Evolutionary conservation across 805 yeast species (phyloP).

Genomic region (Kregervanrija delftensis): DNA sequence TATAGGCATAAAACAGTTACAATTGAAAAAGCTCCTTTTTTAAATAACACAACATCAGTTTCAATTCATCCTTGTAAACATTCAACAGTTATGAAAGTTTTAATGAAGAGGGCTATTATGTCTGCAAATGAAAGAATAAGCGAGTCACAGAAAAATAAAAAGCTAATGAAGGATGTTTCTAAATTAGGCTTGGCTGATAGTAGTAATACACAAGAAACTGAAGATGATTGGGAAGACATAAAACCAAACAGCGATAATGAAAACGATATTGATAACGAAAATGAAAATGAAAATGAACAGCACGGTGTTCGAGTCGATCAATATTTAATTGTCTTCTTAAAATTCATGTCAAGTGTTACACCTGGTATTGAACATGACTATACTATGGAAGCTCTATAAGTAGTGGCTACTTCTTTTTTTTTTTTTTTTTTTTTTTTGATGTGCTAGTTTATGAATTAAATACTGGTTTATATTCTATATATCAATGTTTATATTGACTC

Average conservation of each 20-base stretch:
- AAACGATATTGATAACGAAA: conserved; percentile 20
- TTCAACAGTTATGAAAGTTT: conserved; percentile 86
- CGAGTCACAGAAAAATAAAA: conserved; percentile 16
- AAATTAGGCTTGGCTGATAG: conserved; percentile 40
- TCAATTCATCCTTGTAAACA: conserved; percentile 97
- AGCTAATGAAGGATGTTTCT: conserved; percentile 35
- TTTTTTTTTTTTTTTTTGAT: neutral
- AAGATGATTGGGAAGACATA: conserved; percentile 16
- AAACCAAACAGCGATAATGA: neutral
- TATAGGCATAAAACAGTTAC: conserved; percentile 95
- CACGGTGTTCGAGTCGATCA: conserved; percentile 76
- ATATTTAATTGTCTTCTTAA: conserved; percentile 80
- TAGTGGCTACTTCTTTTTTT: neutral
- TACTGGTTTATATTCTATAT: neutral
- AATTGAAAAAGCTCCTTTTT: conserved; percentile 85
- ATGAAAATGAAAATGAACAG: conserved; percentile 9
- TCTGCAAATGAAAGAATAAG: conserved; percentile 28
- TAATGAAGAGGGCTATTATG: conserved; percentile 67
- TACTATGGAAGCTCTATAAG: conserved; percentile 88
- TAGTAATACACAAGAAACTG: conserved; percentile 11
- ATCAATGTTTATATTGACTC: neutral
- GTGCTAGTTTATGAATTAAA: neutral
- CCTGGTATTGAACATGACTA: conserved; percentile 97
- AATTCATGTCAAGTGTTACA: conserved; percentile 93
- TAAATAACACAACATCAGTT: conserved; percentile 65